Conservation (phyloP, 2,329 filamentous ascomycete species). For the Cadophora gregata region DNA sequence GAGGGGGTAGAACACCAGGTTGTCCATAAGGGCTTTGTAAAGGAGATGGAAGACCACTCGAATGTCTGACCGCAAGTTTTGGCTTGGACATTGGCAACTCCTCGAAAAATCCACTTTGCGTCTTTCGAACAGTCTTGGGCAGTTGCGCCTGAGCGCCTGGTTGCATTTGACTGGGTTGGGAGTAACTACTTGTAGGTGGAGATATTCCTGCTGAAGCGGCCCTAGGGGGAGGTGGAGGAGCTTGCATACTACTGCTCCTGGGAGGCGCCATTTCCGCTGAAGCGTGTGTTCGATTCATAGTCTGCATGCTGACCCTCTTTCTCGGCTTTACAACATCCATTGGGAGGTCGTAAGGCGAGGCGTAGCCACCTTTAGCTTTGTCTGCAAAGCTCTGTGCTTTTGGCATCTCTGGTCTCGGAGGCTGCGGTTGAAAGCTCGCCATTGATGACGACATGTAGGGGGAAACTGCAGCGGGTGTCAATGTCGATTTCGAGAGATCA, state of each 20-base stretch:
- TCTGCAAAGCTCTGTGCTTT: constrained; percentile 85
- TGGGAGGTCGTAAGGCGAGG: constrained; percentile 93
- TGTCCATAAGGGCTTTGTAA: constrained; percentile 33
- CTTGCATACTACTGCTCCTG: constrained; percentile 40
- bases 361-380: constrained; percentile 89
- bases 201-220: constrained; percentile 35
- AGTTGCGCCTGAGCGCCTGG: constrained; percentile 17
- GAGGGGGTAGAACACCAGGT: constrained; percentile 26
- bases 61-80: constrained; percentile 63
- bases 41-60: constrained; percentile 36
- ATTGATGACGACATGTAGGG: constrained; percentile 35
- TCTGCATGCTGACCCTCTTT: constrained; percentile 66
- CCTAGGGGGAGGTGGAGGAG: constrained; percentile 33
- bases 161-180: constrained; percentile 27
- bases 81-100: constrained; percentile 72
- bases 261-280: constrained; percentile 40
- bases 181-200: constrained; percentile 33
- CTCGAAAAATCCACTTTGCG: constrained; percentile 73
- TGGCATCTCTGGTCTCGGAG: constrained; percentile 51
- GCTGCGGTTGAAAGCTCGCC: constrained; percentile 34
- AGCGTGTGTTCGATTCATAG: constrained; percentile 35
- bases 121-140: constrained; percentile 34
- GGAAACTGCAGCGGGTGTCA: constrained; percentile 24
- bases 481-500: constrained; percentile 38
- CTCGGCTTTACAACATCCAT: constrained; percentile 80